A percentile compares a stretch with the other conserved stretches of the same genome.
phyloP scores from a whole-genome alignment of 2,329 filamentous ascomycete species.

The Verticillium nubilum region DNA sequence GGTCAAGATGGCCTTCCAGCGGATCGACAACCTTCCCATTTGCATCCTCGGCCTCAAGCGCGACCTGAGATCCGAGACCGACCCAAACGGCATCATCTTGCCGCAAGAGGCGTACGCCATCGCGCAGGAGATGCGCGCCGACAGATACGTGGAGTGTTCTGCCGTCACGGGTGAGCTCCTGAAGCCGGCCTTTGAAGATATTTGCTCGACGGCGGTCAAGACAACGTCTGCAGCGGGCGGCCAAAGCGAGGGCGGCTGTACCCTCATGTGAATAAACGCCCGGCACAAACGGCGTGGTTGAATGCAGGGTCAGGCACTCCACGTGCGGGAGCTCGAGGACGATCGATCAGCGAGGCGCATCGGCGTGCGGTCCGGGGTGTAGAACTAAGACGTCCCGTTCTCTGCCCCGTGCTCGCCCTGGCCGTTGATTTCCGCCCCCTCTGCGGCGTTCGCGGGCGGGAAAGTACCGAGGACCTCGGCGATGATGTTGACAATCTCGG shows the following conservation, averaged over 20 bases:
- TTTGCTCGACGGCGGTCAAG: slow-evolving; percentile 49
- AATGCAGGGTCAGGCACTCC: not conserved
- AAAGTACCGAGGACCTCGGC: slow-evolving; percentile 53
- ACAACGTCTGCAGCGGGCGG: slow-evolving; percentile 40
- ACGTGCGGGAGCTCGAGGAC: not conserved
- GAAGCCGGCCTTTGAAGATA: slow-evolving; percentile 53
- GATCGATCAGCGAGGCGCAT: not conserved
- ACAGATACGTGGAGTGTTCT: slow-evolving; percentile 61
- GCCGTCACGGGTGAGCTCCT: slow-evolving; percentile 55
- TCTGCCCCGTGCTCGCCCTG: slow-evolving; percentile 32
- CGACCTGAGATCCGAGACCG: slow-evolving; percentile 51
- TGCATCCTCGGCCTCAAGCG: slow-evolving; percentile 56
- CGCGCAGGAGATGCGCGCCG: slow-evolving; percentile 53
- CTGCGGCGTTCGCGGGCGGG: slow-evolving; percentile 23
- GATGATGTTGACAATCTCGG: slow-evolving; percentile 51
- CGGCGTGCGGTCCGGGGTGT: slow-evolving; percentile 3
- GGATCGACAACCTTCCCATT: slow-evolving; percentile 44
- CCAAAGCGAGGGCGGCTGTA: slow-evolving; percentile 51
- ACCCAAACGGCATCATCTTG: slow-evolving; percentile 55
- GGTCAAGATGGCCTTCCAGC: slow-evolving; percentile 40
- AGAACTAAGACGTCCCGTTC: slow-evolving; percentile 21
- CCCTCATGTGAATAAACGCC: slow-evolving; percentile 25
- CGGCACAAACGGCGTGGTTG: not conserved
- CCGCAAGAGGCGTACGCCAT: slow-evolving; percentile 54
- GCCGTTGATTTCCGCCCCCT: slow-evolving; percentile 14